Base-by-base conservation (phyloP, 2,329 filamentous ascomycete species). In the Ophiostoma sp. region DNA sequence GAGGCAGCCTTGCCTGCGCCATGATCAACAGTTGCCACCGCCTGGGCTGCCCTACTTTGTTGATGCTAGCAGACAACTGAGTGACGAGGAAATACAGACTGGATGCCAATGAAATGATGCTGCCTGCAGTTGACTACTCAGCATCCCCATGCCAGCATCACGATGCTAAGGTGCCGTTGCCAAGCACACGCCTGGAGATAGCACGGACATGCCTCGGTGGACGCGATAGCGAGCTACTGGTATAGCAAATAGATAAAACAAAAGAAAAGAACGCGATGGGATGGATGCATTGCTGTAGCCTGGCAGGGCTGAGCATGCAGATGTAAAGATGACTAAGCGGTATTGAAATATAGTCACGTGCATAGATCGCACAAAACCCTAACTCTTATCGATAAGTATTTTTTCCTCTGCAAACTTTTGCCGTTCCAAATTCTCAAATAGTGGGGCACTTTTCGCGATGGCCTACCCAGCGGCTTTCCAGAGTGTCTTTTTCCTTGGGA, bases 371-470 rank as follows among this genome's bases (percentile, higher is more conserved):
- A 31, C 36, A 62, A 67, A 67, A 41, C 66, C 66, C 66, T 67
- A 67, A 67, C 66, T 33, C 23, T 52, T 67, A 67, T 67, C 66
- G 66, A 67, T 67, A 54, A 15, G n/a, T 4, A 17, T 20, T 52
- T 54, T 67, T 67, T 54, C 7, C 11, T 27, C 62, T 65, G 36
- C 65, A 44, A 67, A 67, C 65, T 31, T 44, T 67, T 66, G 54
- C 67, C 54, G 36, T 35, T 35, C 20, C 44, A 48, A 68, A 67
- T 35, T 33, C 20, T 36, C 33, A 67, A 67, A 31, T 31, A 20
- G 71, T 71, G 72, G 72, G 72, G 66, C 65, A 39, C 65, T 66
- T 72, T 71, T 72, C 48, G 69, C 69, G 60, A 39, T 54, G 8
- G 69, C 52, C 31, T 17, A 68, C 23, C 52, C 52, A 13, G 27